Base-by-base conservation (phyloP, 192 early-diverging fungal genomes). In the Coemansia sp. region DNA sequence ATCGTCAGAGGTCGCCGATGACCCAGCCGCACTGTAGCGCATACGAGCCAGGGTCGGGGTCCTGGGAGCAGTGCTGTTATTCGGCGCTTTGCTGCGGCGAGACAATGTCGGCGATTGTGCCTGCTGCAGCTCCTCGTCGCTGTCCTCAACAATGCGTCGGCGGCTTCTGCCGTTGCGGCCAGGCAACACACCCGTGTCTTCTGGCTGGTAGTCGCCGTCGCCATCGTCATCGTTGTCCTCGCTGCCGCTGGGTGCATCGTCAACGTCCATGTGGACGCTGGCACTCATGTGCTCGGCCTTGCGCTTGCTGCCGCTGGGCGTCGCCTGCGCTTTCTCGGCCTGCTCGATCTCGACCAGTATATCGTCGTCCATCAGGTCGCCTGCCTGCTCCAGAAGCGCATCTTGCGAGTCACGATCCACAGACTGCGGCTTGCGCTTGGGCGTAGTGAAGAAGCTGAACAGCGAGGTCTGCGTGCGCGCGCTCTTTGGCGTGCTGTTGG, bases 371-470 rank as follows among this genome's bases (percentile, higher is more conserved):
- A 70, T 62, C 36, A 55, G 30, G 4, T 19, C 54, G 38, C 21
- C 59, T 22, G 40, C 47, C 14, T 66, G 43, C 15, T 47, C 54
- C 11, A 76, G 55, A 35, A 70, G 36, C 21, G 44, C 73, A 19
- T 76, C 73, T 48, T 76, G 67, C n/a, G 72, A 69, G 58, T 69
- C 66, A 5, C 32, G 49, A 5, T 41, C 29, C 19, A 19, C 12
- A 15, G 40, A 21, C 6, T 17, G 27, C 12, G 30, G 40, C 5
- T 31, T 38, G 12, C 48, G 23, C 39, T 62, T 70, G 31, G 69
- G 66, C 1, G 73, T 70, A 10, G 39, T 21, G 25, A 76, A 76
- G 47, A 76, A 76, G 62, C 63, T 76, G 34, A 70, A 62, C 30
- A 76, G 51, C 8, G 62, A 65, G 4, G 66, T 55, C 34, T 76